Evolutionary conservation across 768 basidiomycete genomes (phyloP).

Genomic region (Xanthoconium purpureum): DNA sequence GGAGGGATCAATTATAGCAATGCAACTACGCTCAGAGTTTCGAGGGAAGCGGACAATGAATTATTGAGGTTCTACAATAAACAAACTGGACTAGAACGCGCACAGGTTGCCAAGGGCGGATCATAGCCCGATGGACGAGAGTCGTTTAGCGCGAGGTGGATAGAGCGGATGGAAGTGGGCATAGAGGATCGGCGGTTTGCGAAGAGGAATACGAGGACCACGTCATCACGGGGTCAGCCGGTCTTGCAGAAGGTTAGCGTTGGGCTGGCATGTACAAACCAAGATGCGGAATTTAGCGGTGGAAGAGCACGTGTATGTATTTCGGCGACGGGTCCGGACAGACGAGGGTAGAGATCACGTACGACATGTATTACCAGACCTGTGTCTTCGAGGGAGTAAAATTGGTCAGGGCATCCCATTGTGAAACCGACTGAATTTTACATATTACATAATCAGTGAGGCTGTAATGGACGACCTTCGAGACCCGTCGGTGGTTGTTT

Average conservation of each 20-base stretch:
- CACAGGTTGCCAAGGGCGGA: not conserved
- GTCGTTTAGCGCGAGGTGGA: not conserved
- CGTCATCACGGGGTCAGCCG: slow-evolving; percentile 2
- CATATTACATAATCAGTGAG: not conserved
- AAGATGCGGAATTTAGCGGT: not conserved
- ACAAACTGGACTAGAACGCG: not conserved
- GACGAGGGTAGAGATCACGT: not conserved
- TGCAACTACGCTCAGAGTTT: not conserved
- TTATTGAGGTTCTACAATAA: not conserved
- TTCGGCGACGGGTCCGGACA: not conserved
- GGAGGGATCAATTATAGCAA: slow-evolving; percentile 1
- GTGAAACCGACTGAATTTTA: not conserved
- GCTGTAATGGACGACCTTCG: not conserved
- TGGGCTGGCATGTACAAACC: not conserved
- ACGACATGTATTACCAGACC: not conserved
- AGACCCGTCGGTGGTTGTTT: not conserved
- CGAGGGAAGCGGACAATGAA: not conserved
- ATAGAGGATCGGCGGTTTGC: slow-evolving; percentile 5
- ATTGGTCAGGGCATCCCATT: not conserved
- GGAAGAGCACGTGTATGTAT: not conserved
- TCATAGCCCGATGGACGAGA: not conserved
- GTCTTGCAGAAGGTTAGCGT: not conserved
- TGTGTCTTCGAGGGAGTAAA: no score
- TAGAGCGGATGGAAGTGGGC: slow-evolving; percentile 7
- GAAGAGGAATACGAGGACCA: slow-evolving; percentile 2